Conservation (phyloP, 2,329 filamentous ascomycete species). For the Purpureocillium takamizusanense region DNA sequence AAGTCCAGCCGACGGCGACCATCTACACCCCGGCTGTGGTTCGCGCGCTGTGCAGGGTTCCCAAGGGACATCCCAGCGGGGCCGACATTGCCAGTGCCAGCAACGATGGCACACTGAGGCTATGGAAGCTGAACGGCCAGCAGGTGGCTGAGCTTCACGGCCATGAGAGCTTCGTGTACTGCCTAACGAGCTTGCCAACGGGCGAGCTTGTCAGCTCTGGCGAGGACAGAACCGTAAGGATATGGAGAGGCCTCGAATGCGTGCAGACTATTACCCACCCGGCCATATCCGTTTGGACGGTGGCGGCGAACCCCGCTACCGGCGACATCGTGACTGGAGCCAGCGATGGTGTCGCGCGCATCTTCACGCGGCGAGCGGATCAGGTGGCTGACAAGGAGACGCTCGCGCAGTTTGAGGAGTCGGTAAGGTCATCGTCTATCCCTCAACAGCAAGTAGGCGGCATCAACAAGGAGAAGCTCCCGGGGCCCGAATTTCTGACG, state of each 20-base stretch:
- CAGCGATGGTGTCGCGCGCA: conserved; percentile 75
- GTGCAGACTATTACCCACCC: conserved; percentile 95
- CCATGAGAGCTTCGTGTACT: conserved; percentile 94
- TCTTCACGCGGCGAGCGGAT: conserved; percentile 69
- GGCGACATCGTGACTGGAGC: conserved; percentile 92
- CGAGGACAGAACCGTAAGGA: conserved; percentile 84
- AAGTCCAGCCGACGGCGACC: conserved; percentile 41
- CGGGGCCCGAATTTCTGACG: conserved; percentile 77
- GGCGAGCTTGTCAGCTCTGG: conserved; percentile 87
- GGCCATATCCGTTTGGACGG: conserved; percentile 91
- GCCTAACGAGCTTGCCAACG: conserved; percentile 64
- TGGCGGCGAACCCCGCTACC: conserved; percentile 71
- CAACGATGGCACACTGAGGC: conserved; percentile 80
- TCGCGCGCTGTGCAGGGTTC: conserved; percentile 78
- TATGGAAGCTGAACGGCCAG: conserved; percentile 77
- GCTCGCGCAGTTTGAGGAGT: conserved; percentile 68
- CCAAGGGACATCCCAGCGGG: conserved; percentile 64
- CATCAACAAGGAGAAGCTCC: conserved; percentile 86
- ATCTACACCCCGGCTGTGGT: conserved; percentile 72
- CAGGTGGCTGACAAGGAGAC: conserved; percentile 61
- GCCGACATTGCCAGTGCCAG: conserved; percentile 92
- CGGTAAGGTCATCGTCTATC: conserved; percentile 75
- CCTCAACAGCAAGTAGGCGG: conserved; percentile 75
- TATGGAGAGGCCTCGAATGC: conserved; percentile 79
- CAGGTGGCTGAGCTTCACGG: conserved; percentile 71